A percentile compares a stretch with the other conserved stretches of the same genome.
Evolutionary conservation across 2,329 filamentous ascomycete genomes (phyloP).

Genomic region (Sphaceloma murrayae): DNA sequence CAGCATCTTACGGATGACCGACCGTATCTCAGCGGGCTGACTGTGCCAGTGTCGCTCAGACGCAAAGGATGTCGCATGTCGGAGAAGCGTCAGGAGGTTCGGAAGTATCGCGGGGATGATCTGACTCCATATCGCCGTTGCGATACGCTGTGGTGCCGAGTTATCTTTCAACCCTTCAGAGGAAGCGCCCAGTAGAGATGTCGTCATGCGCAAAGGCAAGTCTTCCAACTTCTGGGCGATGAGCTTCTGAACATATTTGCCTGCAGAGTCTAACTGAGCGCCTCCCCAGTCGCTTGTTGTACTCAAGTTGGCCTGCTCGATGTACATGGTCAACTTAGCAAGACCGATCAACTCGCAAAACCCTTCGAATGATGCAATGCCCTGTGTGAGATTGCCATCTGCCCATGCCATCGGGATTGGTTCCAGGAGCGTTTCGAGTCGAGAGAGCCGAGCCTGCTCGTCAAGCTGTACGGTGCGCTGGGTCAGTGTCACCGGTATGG

Average conservation of each 20-base stretch:
- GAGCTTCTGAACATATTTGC: constrained; percentile 33
- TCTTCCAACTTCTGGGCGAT: constrained; percentile 4
- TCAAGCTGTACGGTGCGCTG: constrained; percentile 75
- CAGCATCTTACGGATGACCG: constrained; percentile 69
- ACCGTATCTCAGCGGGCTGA: constrained; percentile 63
- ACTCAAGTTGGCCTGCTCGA: constrained; percentile 62
- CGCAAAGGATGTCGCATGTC: constrained; percentile 84
- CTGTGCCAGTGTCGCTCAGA: constrained; percentile 75
- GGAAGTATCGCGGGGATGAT: constrained; percentile 75
- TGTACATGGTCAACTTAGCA: constrained; percentile 69
- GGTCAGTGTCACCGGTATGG: constrained; percentile 86
- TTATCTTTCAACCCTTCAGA: constrained; percentile 77
- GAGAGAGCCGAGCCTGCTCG: constrained; percentile 56
- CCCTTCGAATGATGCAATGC: constrained; percentile 62
- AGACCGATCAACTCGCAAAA: constrained; percentile 76
- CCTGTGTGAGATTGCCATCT: constrained; percentile 55
- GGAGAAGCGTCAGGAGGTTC: constrained; percentile 73
- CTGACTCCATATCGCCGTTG: constrained; percentile 75
- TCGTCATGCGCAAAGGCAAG: constrained; percentile 75
- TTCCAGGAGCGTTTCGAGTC: constrained; percentile 68
- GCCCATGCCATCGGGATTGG: constrained; percentile 77
- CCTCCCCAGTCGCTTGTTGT: constrained; percentile 74
- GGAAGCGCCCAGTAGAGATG: constrained; percentile 83
- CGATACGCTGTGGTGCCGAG: constrained; percentile 62
- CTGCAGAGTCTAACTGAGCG: constrained; percentile 66